Evolutionary conservation across 2,329 filamentous ascomycete species (phyloP), one percentile per base, ranked within the genome.

Genomic region (Ascochyta clinopodiicola): DNA sequence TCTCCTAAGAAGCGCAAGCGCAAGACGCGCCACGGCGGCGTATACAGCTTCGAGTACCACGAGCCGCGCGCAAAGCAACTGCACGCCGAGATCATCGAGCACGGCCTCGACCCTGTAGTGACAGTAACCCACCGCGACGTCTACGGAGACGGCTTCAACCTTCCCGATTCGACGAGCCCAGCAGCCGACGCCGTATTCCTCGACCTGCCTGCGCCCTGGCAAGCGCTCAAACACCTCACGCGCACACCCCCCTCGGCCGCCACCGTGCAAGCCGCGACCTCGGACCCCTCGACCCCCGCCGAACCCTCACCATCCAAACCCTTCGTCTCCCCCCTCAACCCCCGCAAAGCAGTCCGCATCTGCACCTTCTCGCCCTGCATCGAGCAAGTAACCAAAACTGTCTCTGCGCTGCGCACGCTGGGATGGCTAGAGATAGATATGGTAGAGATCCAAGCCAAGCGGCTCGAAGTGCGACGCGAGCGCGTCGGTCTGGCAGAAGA

Each of bases 311-410:
- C 59, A 7, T 10, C 38, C 2, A 44, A n/a, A 17, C 62, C 68
- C 22, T 74, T 74, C 55, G 64, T 62, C 35, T 82, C 83, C 1
- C 82, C 85, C 0, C 81, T 98, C 10, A 88, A 95, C 63, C 87
- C 91, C 0, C 82, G 83, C n/a, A 83, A 85, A 37, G 84, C 89
- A 5, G 86, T 88, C 1, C 84, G 95, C 70, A 84, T 99, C 50
- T 99, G 95, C 79, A 96, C 92, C 0, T 99, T 99, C 78, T 96
- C 90, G 1, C 95, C 95, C 0, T 99, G 95, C 76, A 96, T 99
- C 62, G 95, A 99, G 77, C 95, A 99, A 79, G 94, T 96, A 21
- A 92, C 90, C 48, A 86, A 88, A 51, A 98, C 95, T 0, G 88
- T 96, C 49, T 88, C 90, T 10, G 85, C 86, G 12, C 83, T 99